Conservation (phyloP, 2,329 filamentous ascomycete species). For the Trichothecium roseum region DNA sequence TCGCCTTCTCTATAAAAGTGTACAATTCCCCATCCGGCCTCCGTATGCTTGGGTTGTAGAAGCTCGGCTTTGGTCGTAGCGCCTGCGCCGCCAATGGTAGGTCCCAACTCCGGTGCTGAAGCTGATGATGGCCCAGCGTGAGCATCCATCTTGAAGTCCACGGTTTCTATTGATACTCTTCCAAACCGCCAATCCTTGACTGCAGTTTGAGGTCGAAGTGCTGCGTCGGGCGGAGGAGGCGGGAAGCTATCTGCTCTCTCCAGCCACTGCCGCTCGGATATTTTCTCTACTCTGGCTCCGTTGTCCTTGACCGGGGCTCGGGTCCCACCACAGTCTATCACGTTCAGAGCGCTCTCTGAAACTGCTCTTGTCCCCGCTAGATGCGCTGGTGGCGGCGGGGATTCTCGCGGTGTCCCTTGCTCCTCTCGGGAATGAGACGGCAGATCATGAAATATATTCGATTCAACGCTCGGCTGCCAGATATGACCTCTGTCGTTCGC, state of each 20-base stretch:
- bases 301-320: conserved; percentile 18
- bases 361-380: neutral
- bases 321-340: conserved; percentile 41
- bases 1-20: conserved; percentile 84
- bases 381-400: conserved; percentile 3
- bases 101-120: conserved; percentile 43
- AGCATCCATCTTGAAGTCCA: conserved; percentile 42
- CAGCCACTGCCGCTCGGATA: conserved; percentile 29
- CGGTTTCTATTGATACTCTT: conserved; percentile 65
- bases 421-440: conserved; percentile 34
- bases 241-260: conserved; percentile 29
- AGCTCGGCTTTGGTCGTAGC: conserved; percentile 77
- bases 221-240: conserved; percentile 31
- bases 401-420: conserved; percentile 2
- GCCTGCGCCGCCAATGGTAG: conserved; percentile 47
- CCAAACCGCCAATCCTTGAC: conserved; percentile 72
- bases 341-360: conserved; percentile 8
- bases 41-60: conserved; percentile 60
- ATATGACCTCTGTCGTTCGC: conserved; percentile 14
- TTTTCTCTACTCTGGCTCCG: conserved; percentile 19
- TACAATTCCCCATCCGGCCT: conserved; percentile 84
- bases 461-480: conserved; percentile 39
- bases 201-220: conserved; percentile 37
- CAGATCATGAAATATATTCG: conserved; percentile 45
- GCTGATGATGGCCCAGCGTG: conserved; percentile 16